Base-by-base conservation (phyloP, 768 basidiomycete species). In the Russula vinacea region DNA sequence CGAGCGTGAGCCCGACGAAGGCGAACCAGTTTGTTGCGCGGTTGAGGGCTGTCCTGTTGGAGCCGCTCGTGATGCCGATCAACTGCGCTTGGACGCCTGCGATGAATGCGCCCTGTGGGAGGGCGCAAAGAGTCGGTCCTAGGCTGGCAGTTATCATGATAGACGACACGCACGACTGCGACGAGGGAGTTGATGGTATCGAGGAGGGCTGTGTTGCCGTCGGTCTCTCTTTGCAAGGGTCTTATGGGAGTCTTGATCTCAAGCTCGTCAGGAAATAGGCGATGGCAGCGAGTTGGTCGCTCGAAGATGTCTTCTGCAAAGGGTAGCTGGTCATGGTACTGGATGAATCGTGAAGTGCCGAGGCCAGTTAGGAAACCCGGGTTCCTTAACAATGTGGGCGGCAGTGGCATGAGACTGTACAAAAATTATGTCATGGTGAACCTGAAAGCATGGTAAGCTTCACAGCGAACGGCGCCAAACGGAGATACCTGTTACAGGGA, bases 1-100 rank as follows among this genome's bases (percentile, higher is more conserved):
- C 68, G 44, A 69, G 64, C 37, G 68, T 62, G 54, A 69, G 56
- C 0, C 68, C 68, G 50, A 69, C 58, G 16, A 66, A 69, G 55
- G 45, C 39, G 56, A 69, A 57, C 67, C 64, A 57, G 40, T 66
- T 69, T 5, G 58, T 59, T 32, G 39, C 57, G 26, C 22, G 63
- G 6, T 9, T 32, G 10, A 69, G 51, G 22, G 19, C 16, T 17
- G 7, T 56, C 9, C 3, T 0, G 19, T 55, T 56, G 44, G 51
- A 16, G 13, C 1, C 7, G 26, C 19, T 22, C 5, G 56, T 39
- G 44, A 57, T 52, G 33, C 45, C 17, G 29, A 69, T 56, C 5
- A 69, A 1, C 44, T 58, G 56, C 5, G 68, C 53, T 35, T 69
- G 68, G 19, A 69, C 68, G 3, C 68, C 68, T 11, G 67, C 67